Base-by-base conservation (phyloP, 441 rosid species). In the Adansonia rubrostipa region DNA sequence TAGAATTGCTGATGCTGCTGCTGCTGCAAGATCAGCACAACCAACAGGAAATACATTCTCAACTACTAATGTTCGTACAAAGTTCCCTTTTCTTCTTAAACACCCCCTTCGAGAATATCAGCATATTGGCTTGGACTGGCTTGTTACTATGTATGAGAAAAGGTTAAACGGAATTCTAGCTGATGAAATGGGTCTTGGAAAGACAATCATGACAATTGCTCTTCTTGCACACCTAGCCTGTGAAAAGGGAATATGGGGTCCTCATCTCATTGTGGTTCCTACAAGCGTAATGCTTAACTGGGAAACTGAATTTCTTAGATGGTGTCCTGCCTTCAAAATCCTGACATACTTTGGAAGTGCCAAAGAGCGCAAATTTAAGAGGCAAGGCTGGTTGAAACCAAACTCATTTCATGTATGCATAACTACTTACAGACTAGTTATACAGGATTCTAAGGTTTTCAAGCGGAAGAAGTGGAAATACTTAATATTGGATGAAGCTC, bases 141-240 rank as follows among this genome's bases (percentile, higher is more conserved):
- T 97, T 86, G 99, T 95, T 40, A 92, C 99, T 11, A 95, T 97
- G 99, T 95, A 95, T 84, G 99, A 97, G 90, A 89, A 97, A 88
- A 87, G 93, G 87, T 84, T 97, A 84, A 97, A 97, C 80, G 99
- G 99, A 84, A 97, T 97, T 84, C 84, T 97, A 75, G 99, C 99
- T 82, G 99, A 97, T 91, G 99, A 97, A 90, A 97, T 97, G 99
- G 99, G 99, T 78, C 97, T 97, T 74, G 99, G 99, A 79, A 97
- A 97, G 90, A 97, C 99, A 5, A 97, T 97, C 78, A 95, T 97
- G 99, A 97, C 99, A 60, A 97, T 97, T 86, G 90, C 99, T 77
- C 88, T 97, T 82, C 99, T 97, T 80, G 99, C 98, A 64, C 99
- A 97, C 77, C 90, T 97, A 71, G 99, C 99, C 64, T 95, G 99